Conservation (phyloP, 495 filamentous ascomycete genomes). For the Trichoderma reesei region DNA sequence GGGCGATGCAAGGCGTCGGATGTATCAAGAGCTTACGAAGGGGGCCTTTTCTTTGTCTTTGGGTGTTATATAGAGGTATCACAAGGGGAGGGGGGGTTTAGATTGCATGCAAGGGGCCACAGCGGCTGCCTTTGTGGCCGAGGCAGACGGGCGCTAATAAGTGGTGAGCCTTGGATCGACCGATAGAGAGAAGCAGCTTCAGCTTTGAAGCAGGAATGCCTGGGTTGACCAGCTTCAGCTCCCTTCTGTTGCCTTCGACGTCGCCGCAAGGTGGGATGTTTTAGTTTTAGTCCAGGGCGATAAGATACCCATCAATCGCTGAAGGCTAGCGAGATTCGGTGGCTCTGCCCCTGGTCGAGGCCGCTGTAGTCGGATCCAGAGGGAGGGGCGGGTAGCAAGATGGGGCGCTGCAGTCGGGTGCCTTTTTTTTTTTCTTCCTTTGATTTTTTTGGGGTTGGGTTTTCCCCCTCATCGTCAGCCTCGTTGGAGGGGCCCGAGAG, state of each 20-base stretch:
- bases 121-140: neutral
- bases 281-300: neutral
- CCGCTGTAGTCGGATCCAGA: neutral
- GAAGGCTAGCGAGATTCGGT: neutral
- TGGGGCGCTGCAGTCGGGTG: neutral
- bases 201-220: no score
- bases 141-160: neutral
- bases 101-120: neutral
- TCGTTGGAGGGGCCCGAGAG: neutral
- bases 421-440: no score
- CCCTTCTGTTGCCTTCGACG: no score
- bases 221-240: no score
- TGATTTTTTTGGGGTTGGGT: no score
- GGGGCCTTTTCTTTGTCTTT: no score
- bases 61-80: neutral
- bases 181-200: no score
- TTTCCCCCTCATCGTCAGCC: slow-evolving; percentile 4
- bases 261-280: neutral
- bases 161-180: neutral
- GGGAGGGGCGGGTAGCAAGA: neutral
- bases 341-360: neutral
- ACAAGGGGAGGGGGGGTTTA: neutral
- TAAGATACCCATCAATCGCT: neutral
- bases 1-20: neutral
- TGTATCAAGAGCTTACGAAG: neutral